Base-by-base conservation (phyloP, 2,329 filamentous ascomycete genomes). In the Arthrinium puccinioides region DNA sequence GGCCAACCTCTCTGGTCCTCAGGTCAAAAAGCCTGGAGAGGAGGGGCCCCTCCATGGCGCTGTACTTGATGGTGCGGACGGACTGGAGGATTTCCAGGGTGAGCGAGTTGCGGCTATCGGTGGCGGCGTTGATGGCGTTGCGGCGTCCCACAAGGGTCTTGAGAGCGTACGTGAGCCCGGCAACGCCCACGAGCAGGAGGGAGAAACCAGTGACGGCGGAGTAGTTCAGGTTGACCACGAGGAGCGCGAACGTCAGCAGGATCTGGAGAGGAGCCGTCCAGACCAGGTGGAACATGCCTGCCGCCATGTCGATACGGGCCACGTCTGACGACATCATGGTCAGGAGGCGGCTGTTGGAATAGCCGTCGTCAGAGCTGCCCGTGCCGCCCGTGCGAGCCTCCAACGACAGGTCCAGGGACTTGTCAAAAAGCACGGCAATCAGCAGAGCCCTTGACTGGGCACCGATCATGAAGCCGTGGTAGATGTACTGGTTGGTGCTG, bases 31-130 rank as follows among this genome's bases (percentile, higher is more conserved):
- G 70, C 13, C 88, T 79, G 34, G 79, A 70, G 8, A 95, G 66
- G 54, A 97, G 96, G 26, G 85, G 83, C 40, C 75, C 82, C 56
- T 97, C 89, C 90, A 89, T 96, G 7, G 87, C 89, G 55, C 95
- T 96, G 60, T 79, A 95, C 59, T 97, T 97, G 62, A 97, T 89
- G 53, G 96, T 96, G 19, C 88, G 77, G 18, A 95, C 88, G 0
- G 87, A 86, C 49, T 88, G 83, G n/a, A 97, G 55, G 36, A 97
- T 94, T 55, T 97, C 90, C 55, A 96, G 89, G 0, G 87, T 96
- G 21, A 96, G 67, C 35, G 84, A 84, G 7, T 96, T 89, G 44
- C 89, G 79, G 62, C 94, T 85, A 56, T 97, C 90, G 2, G 90
- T 96, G 42, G 95, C 76, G 52, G 87, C 89, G 70, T 96, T 96